Evolutionary conservation across 768 basidiomycete species (phyloP).

Genomic region (Phylloporus sp.): DNA sequence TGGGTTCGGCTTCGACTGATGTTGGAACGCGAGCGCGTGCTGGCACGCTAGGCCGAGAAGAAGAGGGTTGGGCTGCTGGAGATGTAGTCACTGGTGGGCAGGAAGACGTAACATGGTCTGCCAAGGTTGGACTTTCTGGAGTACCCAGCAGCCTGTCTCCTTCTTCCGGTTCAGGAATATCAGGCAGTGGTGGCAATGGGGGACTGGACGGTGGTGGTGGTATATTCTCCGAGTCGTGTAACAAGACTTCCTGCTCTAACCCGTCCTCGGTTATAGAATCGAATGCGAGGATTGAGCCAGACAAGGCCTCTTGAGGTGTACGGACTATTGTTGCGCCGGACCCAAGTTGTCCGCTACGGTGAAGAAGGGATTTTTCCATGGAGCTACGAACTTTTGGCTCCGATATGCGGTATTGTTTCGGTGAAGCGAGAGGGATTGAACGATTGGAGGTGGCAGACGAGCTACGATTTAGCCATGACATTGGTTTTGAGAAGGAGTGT

Average conservation of each 20-base stretch:
- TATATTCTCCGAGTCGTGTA: conserved; percentile 15
- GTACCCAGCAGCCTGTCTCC: conserved; percentile 10
- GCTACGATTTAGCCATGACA: conserved; percentile 40
- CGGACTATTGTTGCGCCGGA: conserved; percentile 69
- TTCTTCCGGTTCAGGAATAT: conserved; percentile 1
- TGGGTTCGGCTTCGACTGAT: conserved; percentile 40
- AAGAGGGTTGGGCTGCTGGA: conserved; percentile 33
- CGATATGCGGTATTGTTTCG: conserved; percentile 39
- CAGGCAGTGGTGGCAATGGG: conserved; percentile 52
- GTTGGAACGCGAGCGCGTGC: conserved; percentile 36
- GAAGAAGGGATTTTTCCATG: conserved; percentile 26
- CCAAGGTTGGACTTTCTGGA: conserved; percentile 17
- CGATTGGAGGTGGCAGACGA: conserved; percentile 29
- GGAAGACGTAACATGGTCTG: conserved; percentile 29
- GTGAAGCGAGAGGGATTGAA: conserved; percentile 28
- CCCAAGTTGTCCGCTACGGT: conserved; percentile 52
- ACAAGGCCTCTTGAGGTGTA: conserved; percentile 75
- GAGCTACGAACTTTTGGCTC: conserved; percentile 38
- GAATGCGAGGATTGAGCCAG: conserved; percentile 19
- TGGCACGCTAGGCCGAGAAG: conserved; percentile 26
- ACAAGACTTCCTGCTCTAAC: conserved; percentile 2
- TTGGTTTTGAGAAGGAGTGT: conserved; percentile 37
- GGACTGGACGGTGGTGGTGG: conserved; percentile 37
- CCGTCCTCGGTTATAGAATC: conserved; percentile 8
- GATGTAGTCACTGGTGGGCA: conserved; percentile 29